These are phyloP conservation scores for Acanthamoeba sp. DNA, from an alignment of 208 protist genomes.

Conservation along the genomic window DNA sequence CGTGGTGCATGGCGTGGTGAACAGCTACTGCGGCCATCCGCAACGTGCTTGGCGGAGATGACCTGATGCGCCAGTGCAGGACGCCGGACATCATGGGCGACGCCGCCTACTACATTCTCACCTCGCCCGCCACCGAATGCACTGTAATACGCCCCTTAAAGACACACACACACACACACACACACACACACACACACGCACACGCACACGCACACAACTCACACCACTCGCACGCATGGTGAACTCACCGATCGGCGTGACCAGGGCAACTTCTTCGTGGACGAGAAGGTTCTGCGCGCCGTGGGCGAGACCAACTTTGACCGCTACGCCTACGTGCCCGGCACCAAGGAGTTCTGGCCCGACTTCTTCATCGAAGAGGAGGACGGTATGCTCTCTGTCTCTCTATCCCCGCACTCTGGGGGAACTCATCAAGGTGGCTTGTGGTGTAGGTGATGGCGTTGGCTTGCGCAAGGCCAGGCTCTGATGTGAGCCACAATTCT, in stretches of 20 bases:
- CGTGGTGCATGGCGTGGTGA: too few species aligned
- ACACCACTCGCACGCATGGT: too few species aligned
- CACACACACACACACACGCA: not conserved
- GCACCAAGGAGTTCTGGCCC: slow-evolving; percentile 52
- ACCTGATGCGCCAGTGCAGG: slow-evolving; percentile 78
- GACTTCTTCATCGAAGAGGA: slow-evolving; percentile 74
- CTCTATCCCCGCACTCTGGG: not conserved
- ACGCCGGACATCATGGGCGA: slow-evolving; percentile 87
- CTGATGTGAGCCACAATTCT: too few species aligned
- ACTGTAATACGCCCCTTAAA: not conserved
- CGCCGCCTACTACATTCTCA: slow-evolving; percentile 85
- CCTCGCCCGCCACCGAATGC: slow-evolving; percentile 65
- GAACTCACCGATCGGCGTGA: not conserved
- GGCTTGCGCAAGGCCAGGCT: slow-evolving; percentile 20
- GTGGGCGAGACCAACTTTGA: slow-evolving; percentile 53
- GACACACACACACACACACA: too few species aligned
- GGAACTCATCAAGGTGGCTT: not conserved
- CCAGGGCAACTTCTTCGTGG: slow-evolving; percentile 70
- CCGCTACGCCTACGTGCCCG: slow-evolving; percentile 28
- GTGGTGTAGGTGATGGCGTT: not conserved
- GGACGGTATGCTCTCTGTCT: slow-evolving; percentile 6
- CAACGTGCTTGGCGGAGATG: slow-evolving; percentile 80
- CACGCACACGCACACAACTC: not conserved
- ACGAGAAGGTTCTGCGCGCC: slow-evolving; percentile 70
- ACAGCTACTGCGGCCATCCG: slow-evolving; percentile 73